These are phyloP conservation scores for Scutellaria minor DNA, from an alignment of 257 asterid genomes.

Conservation along the genomic window DNA sequence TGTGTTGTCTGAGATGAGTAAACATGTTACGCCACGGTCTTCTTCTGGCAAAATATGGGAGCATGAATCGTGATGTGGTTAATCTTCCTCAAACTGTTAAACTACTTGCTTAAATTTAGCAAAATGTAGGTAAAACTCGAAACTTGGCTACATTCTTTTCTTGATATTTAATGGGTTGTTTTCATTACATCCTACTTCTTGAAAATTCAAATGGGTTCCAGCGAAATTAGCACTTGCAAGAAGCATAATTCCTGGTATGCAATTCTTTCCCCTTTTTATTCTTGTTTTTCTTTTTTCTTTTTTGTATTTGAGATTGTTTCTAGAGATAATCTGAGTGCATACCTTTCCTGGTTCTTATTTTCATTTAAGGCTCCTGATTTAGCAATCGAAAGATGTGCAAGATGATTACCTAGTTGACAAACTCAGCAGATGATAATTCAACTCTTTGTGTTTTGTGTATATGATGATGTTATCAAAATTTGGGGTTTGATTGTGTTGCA, in stretches of 20 bases:
- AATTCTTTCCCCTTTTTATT: too few species aligned
- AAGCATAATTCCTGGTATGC: constrained; percentile 23
- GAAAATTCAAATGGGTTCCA: constrained; percentile 7
- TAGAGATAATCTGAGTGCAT: too few species aligned
- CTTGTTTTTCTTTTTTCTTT: background rate
- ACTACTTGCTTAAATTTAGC: background rate
- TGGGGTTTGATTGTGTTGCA: constrained; percentile 21
- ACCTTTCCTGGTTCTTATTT: background rate
- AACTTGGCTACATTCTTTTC: background rate
- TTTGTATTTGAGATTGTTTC: background rate
- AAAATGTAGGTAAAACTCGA: background rate
- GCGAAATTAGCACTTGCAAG: constrained; percentile 4
- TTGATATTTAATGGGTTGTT: background rate
- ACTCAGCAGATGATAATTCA: background rate
- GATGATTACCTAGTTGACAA: background rate
- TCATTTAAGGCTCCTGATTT: background rate
- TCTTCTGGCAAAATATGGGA: background rate
- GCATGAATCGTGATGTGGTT: background rate
- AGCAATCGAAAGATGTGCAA: background rate
- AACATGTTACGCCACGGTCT: constrained; percentile 22
- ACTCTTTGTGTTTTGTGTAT: background rate
- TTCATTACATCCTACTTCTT: background rate
- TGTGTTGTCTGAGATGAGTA: constrained; percentile 15
- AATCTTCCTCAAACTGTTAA: background rate
- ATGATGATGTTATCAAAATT: background rate